These are phyloP conservation scores for Sphaerulina vaccinii DNA, from an alignment of 2,329 filamentous ascomycete genomes.

Conservation along the genomic window DNA sequence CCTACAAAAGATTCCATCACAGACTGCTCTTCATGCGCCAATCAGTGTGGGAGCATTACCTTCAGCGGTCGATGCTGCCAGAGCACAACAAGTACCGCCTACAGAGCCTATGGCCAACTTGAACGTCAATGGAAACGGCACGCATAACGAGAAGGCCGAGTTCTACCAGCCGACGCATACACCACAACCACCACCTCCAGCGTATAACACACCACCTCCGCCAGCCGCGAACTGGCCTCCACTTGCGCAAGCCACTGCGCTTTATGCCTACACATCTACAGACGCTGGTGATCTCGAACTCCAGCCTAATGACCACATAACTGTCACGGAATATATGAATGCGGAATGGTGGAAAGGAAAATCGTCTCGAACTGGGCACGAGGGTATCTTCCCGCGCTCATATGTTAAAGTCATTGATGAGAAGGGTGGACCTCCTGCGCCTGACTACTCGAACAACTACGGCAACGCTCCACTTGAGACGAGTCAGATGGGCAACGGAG, in stretches of 20 bases:
- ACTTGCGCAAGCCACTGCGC: slow-evolving; percentile 71
- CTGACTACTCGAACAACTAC: slow-evolving; percentile 59
- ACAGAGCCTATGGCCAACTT: slow-evolving; percentile 35
- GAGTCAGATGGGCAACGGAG: slow-evolving; percentile 52
- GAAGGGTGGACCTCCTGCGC: slow-evolving; percentile 49
- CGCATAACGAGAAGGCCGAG: slow-evolving; percentile 38
- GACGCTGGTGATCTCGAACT: slow-evolving; percentile 81
- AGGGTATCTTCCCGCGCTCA: slow-evolving; percentile 92
- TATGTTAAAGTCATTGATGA: slow-evolving; percentile 76
- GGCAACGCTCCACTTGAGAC: slow-evolving; percentile 71
- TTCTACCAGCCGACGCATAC: slow-evolving; percentile 42
- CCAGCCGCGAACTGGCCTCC: slow-evolving; percentile 51
- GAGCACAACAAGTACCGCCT: slow-evolving; percentile 26
- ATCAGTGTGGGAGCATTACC: slow-evolving; percentile 40
- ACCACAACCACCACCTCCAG: slow-evolving; percentile 54
- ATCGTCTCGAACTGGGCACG: slow-evolving; percentile 75
- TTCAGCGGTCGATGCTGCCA: slow-evolving; percentile 28
- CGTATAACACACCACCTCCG: slow-evolving; percentile 51
- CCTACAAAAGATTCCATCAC: slow-evolving; percentile 69
- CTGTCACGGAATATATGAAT: slow-evolving; percentile 90
- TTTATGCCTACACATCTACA: slow-evolving; percentile 78
- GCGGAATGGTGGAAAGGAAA: slow-evolving; percentile 94
- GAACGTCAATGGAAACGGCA: slow-evolving; percentile 33
- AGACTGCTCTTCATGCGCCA: slow-evolving; percentile 56
- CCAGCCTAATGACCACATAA: slow-evolving; percentile 69